Base-by-base conservation (phyloP, 129 eudicot species). In the Saussurea involucrata region DNA sequence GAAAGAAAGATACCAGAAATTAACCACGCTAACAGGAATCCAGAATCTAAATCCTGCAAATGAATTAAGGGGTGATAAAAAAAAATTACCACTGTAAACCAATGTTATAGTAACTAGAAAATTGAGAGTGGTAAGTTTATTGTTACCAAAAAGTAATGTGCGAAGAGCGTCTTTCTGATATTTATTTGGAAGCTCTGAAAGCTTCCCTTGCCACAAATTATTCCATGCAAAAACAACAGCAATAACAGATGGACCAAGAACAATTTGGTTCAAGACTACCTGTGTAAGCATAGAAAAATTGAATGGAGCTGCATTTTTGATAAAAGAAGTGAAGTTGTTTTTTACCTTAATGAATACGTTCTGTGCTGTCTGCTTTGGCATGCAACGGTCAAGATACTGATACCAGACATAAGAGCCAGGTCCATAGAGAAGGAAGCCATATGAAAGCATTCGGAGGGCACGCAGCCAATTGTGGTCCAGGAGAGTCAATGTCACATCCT, bases 141-240 rank as follows among this genome's bases (percentile, higher is more conserved):
- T n/a, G 46, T 73, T 81, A 95, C 98, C 98, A 61, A 85, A 82
- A 28, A 89, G 78, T 58, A 94, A 78, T 4, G 97, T 87, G 8
- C 84, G 97, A 72, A 94, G 92, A 27, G 96, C 96, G 71, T 94
- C 97, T 58, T 81, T 94, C 81, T 82, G 85, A 68, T 94, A 94
- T 81, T 94, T 94, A 1, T 81, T 75, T 58, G 98, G 98, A 85
- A 94, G 98, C 87, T 94, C 96, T n/a, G 87, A 60, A 10, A 91
- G 84, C 87, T 89, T 94, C 69, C 98, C 93, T 78, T 31, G 97
- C 98, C 98, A 94, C 72, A 94, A 67, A 75, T 91, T 89, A 83
- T 94, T 94, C 98, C 98, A 94, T 33, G 98, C 98, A 83, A 94
- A 94, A 61, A 91, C 84, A 58, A 94, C 92, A 73, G 92, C 97